A percentile compares a stretch with the other conserved stretches of the same genome.
Conservation (phyloP, 2,329 filamentous ascomycete species). For the Penicillium sclerotigenum region DNA sequence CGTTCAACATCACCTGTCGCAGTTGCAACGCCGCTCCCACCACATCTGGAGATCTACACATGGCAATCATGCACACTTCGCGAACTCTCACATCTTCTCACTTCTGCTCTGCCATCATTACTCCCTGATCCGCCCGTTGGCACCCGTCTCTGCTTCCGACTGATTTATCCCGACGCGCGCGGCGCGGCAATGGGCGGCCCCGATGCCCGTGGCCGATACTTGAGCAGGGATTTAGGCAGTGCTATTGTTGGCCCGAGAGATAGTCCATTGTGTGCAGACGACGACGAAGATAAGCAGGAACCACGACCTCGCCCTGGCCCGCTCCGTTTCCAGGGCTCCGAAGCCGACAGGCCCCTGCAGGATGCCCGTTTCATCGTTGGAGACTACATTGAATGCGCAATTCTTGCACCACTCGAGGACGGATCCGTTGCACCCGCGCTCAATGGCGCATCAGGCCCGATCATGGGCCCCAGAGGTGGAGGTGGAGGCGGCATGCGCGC, state of each 20-base stretch:
- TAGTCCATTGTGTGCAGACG: slow-evolving; percentile 26
- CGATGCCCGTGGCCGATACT: slow-evolving; percentile 59
- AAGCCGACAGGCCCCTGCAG: slow-evolving; percentile 68
- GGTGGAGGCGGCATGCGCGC: slow-evolving; percentile 41
- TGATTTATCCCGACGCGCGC: slow-evolving; percentile 75
- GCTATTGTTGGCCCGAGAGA: slow-evolving; percentile 63
- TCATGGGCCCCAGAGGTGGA: slow-evolving; percentile 27
- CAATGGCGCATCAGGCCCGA: slow-evolving; percentile 25
- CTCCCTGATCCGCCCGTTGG: slow-evolving; percentile 73
- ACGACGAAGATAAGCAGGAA: slow-evolving; percentile 41
- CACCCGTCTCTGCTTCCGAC: slow-evolving; percentile 80
- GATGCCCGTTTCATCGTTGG: slow-evolving; percentile 82
- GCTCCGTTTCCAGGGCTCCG: slow-evolving; percentile 51
- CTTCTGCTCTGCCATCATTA: slow-evolving; percentile 63
- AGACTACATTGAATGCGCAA: slow-evolving; percentile 80
- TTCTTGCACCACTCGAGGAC: slow-evolving; percentile 70
- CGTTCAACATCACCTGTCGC: slow-evolving; percentile 50
- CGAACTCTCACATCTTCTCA: slow-evolving; percentile 76
- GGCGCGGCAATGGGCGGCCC: slow-evolving; percentile 37
- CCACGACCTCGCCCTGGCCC: slow-evolving; percentile 28
- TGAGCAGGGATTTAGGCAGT: slow-evolving; percentile 77
- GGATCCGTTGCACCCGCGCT: slow-evolving; percentile 64
- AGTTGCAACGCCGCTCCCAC: slow-evolving; percentile 55
- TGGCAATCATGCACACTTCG: slow-evolving; percentile 77
- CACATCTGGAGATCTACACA: slow-evolving; percentile 77